Evolutionary conservation across 2,329 filamentous ascomycete species (phyloP).

Genomic region (Sarocladium oryzae): DNA sequence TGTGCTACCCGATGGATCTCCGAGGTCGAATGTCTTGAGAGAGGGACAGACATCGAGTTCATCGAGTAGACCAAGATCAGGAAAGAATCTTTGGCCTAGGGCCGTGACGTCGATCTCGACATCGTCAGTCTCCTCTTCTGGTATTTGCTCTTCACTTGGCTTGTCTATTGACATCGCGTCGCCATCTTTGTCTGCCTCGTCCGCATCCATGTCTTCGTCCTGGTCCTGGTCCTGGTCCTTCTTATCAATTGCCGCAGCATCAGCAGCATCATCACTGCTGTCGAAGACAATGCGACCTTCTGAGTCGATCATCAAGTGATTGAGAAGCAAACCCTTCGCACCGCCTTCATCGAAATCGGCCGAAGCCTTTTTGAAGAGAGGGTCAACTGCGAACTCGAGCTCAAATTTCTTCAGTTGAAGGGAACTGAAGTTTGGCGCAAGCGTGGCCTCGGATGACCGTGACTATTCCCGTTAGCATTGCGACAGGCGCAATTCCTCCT

Average conservation of each 20-base stretch:
- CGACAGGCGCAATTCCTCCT: too few relatives aligned
- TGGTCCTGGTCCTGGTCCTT: conserved; percentile 32
- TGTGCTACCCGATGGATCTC: conserved; percentile 74
- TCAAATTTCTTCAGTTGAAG: conserved; percentile 96
- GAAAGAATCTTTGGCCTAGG: conserved; percentile 78
- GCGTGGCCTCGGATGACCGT: conserved; percentile 83
- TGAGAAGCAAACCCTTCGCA: conserved; percentile 88
- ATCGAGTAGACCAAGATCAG: conserved; percentile 69
- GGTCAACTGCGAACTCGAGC: conserved; percentile 91
- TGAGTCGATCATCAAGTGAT: conserved; percentile 92
- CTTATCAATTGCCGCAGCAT: conserved; percentile 32
- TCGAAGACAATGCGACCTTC: conserved; percentile 95
- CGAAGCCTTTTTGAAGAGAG: conserved; percentile 97
- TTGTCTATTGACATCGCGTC: conserved; percentile 10
- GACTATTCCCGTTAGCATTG: conserved; percentile 30
- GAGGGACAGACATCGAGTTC: conserved; percentile 91
- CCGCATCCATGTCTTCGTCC: conserved; percentile 26
- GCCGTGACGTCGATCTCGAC: conserved; percentile 72
- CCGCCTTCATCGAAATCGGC: conserved; percentile 98
- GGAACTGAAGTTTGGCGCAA: conserved; percentile 81
- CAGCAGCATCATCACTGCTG: conserved; percentile 79
- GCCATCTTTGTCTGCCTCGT: conserved; percentile 12
- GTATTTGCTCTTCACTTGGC: conserved; percentile 7
- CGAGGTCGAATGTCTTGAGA: conserved; percentile 87
- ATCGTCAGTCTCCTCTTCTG: conserved; percentile 43